Evolutionary conservation across 164 flowering plant genomes (phyloP), one percentile per base, ranked within the genome.

Genomic region (Chloranthus sessilifolius): DNA sequence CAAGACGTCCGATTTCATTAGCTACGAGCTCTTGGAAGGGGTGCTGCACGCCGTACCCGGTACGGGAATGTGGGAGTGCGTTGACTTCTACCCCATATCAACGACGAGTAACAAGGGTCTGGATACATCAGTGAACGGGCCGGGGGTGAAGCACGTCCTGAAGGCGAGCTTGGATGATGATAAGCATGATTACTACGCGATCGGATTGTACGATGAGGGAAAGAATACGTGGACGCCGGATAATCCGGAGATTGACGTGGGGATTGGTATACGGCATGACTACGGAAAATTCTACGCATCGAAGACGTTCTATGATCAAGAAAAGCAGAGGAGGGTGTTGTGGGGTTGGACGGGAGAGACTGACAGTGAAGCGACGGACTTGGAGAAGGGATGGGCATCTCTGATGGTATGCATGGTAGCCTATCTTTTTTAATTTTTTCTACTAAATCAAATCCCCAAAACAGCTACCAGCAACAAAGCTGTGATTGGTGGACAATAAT

Each of bases 41-140:
- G 26, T 67, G 1, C 56, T 87, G n/a, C 88, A 87, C 52, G 72
- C 64, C 2, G 94, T 87, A 7, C 69, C 74, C 1, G 74, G 64
- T 6, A 84, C 95, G 1, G 98, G 98, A 9, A 82, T 81, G 94
- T 90, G 98, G 98, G 98, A 90, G 68, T 90, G 98, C 33, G 75
- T 90, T n/a, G 98, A 90, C 60, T 81, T 90, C 25, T 90, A 61
- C 55, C 98, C 98, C 0, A 81, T 90, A 0, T 74, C 95, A 2
- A 50, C 25, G 30, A 61, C 28, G 0, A 61, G 34, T 7, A 44
- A 22, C 7, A 58, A 52, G 5, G 97, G 97, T 1, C 56, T 84
- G 33, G 91, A 90, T 48, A 79, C 88, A 0, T 83, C 94, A 4
- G 64, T 11, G 7, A 60, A 67, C 25, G 94, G 90, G 3, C 72